Base-by-base conservation (phyloP, 768 basidiomycete species). In the Lentinula boryana region DNA sequence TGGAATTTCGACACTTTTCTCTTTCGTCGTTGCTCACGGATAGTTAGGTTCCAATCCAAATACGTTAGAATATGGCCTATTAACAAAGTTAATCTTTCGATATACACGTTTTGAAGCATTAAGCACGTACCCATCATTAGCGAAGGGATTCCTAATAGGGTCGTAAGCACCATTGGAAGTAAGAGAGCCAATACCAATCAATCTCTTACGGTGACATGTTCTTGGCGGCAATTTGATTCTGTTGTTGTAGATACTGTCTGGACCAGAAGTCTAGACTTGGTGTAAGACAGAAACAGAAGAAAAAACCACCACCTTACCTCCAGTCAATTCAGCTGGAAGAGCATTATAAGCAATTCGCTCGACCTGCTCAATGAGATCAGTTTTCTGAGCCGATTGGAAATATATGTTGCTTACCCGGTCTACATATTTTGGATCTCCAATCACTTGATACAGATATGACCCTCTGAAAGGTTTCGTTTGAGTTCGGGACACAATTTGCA, bases 181-280 rank as follows among this genome's bases (percentile, higher is more conserved):
- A 21, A 13, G 63, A 5, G 32, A 32, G 15, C 31, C 12, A 36
- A 10, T 48, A 16, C 31, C 12, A 36, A 10, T 48, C 18, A 16
- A 43, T 5, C 32, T 5, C 33, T 64, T 48, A 80, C 80, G 76
- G 78, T 16, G 71, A 78, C 82, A 83, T 84, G 64, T 83, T 83
- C 69, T 79, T 76, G 15, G 81, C 75, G 0, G 78, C 80, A 41
- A 84, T 78, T 65, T 84, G 83, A 63, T 83, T 85, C 66, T 82
- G 79, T 64, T 84, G 78, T 62, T 84, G 84, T 15, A 84, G 69
- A 64, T 84, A 85, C 67, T 84, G 83, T 13, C 81, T 73, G 0
- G 80, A 77, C 82, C 81, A 84, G 80, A 84, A 84, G 64, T 79
- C 81, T 82, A 49, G 51, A 55, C 57, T 60, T 60, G 35, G 1